Percentiles rank a stretch among this genome's conserved stretches.
Conservation (phyloP, 768 basidiomycete species). For the Leucocoprinus birnbaumii region DNA sequence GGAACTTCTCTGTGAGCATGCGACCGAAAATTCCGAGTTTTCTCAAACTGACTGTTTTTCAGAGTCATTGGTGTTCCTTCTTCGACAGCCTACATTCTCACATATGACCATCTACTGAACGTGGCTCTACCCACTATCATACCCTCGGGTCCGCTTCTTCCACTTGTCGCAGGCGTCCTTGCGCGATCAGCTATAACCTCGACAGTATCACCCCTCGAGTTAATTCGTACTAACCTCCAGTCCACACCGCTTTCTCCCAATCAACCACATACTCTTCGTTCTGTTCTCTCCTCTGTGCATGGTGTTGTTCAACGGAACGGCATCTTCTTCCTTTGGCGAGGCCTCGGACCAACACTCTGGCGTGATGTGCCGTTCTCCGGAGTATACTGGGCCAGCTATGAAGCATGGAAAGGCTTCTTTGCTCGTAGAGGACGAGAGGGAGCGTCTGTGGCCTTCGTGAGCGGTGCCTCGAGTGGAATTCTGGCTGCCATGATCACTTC, state of each 20-base stretch:
- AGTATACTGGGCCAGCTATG: slow-evolving; percentile 95
- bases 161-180: slow-evolving; percentile 78
- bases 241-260: slow-evolving; percentile 73
- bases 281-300: slow-evolving; percentile 65
- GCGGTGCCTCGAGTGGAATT: slow-evolving; percentile 88
- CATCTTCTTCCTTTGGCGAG: slow-evolving; percentile 77
- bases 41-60: slow-evolving; percentile 10
- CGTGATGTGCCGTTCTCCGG: slow-evolving; percentile 98
- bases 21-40: not conserved
- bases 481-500: slow-evolving; percentile 85
- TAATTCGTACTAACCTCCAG: slow-evolving; percentile 91
- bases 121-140: slow-evolving; percentile 59
- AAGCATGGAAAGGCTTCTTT: slow-evolving; percentile 70
- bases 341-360: slow-evolving; percentile 91
- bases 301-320: slow-evolving; percentile 62
- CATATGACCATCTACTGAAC: slow-evolving; percentile 85
- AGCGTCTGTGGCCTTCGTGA: slow-evolving; percentile 75
- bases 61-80: slow-evolving; percentile 92
- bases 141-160: slow-evolving; percentile 49
- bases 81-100: slow-evolving; percentile 91
- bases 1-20: slow-evolving; percentile 82
- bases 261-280: slow-evolving; percentile 74
- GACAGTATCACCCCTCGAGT: slow-evolving; percentile 83
- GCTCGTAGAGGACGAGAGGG: slow-evolving; percentile 51
- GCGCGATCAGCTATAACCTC: slow-evolving; percentile 81